Base-by-base conservation (phyloP, 140 eudicot genomes). In the Oenanthe javanica region DNA sequence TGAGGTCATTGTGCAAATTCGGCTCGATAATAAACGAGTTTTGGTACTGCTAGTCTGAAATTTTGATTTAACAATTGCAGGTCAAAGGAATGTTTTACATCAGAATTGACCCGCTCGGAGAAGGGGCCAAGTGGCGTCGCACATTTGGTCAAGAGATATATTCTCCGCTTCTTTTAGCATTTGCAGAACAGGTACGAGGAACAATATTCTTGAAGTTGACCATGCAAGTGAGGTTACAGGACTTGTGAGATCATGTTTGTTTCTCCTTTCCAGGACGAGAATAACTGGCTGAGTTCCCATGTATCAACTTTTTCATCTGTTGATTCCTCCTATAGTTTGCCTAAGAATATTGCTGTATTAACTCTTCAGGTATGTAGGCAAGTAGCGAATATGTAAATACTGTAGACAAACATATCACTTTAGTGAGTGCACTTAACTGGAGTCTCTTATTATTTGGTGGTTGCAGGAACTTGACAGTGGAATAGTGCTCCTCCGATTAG, bases 101-200 rank as follows among this genome's bases (percentile, higher is more conserved):
- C 70, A 92, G 97, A 87, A 89, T 94, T 23, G 98, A 94, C 84
- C 98, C 93, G 27, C 80, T 73, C 1, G 98, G 98, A 80, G 88
- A 88, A 55, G 98, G 97, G 49, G 96, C 98, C 75, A 94, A 86
- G 88, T 94, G 98, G 98, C 96, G 98, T 70, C 96, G 98, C 84
- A 87, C 92, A 77, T 86, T 85, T 88, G 98, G 98, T 45, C 98
- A 92, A 82, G 96, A 92, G 88, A 82, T 94, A 69, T 94, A 94
- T 86, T 94, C 97, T 48, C 98, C 98, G 14, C 90, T 94, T 72
- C 94, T 94, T 77, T 67, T 94, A 54, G 98, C 98, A 79, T 93
- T 93, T 82, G 82, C 98, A 54, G 93, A 86, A 87, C 94, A 89
- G 90, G 98, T 91, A 42, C 66, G 42, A 1, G 46, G 69, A 76